Conservation (phyloP, 768 basidiomycete species). For the Mycena albidolilacea region DNA sequence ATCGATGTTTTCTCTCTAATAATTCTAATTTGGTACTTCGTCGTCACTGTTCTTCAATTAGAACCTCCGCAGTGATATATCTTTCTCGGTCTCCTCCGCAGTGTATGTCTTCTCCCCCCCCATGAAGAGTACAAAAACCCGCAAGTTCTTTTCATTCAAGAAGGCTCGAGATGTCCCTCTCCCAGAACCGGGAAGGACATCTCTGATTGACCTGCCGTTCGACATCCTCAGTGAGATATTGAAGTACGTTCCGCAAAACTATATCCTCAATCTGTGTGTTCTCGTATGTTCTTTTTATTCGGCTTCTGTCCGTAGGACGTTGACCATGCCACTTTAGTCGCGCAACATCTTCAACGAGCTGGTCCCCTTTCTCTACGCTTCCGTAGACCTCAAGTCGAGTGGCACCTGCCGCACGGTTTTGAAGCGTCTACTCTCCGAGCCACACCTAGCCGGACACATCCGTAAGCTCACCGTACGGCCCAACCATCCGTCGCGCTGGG, state of each 20-base stretch:
- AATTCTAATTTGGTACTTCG: too few species aligned
- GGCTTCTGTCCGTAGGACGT: background rate
- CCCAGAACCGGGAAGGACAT: background rate
- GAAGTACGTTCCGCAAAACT: slow-evolving; percentile 4
- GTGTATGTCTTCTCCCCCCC: too few species aligned
- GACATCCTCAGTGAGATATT: slow-evolving; percentile 15
- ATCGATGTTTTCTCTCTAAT: too few species aligned
- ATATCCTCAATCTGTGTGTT: slow-evolving; percentile 23
- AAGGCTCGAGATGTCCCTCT: background rate
- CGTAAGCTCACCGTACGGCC: slow-evolving; percentile 30
- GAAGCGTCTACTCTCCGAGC: slow-evolving; percentile 17
- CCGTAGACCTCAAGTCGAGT: slow-evolving; percentile 36
- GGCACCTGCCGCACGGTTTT: slow-evolving; percentile 20
- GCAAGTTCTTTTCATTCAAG: background rate
- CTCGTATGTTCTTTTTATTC: slow-evolving; percentile 3
- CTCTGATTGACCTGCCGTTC: slow-evolving; percentile 13
- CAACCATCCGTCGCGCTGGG: slow-evolving; percentile 33
- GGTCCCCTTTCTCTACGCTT: slow-evolving; percentile 31
- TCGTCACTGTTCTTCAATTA: too few species aligned
- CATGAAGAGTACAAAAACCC: too few species aligned
- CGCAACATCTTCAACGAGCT: slow-evolving; percentile 25
- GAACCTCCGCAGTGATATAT: too few species aligned
- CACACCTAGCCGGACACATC: slow-evolving; percentile 15
- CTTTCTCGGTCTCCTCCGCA: too few species aligned
- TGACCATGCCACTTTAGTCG: slow-evolving; percentile 8